Percentiles rank a stretch among this genome's conserved stretches.
phyloP scores from a whole-genome alignment of 2,329 filamentous ascomycete species.

The Talaromyces atroroseus region DNA sequence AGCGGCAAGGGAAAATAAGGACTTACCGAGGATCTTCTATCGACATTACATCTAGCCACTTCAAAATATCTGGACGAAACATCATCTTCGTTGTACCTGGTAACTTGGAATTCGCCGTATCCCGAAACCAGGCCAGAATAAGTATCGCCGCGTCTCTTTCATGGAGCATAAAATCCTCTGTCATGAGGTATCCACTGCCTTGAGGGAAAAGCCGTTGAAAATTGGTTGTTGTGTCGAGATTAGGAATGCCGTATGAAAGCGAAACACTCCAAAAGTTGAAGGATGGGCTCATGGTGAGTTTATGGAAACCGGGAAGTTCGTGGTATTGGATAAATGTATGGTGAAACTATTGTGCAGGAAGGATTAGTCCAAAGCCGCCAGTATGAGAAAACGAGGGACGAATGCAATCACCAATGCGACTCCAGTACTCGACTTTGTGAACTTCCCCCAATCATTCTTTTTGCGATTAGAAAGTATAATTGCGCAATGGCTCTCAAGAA shows the following conservation, averaged over 20 bases:
- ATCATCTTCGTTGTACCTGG: constrained; percentile 34
- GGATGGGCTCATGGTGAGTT: constrained; percentile 17
- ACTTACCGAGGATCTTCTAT: constrained; percentile 14
- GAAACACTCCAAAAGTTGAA: constrained; percentile 35
- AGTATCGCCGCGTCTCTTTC: constrained; percentile 25
- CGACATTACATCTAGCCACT: constrained; percentile 28
- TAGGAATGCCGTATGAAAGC: constrained; percentile 22
- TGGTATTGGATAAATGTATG: constrained; percentile 29
- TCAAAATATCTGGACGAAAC: constrained; percentile 31
- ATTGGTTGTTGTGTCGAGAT: constrained; percentile 19
- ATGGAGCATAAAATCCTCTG: constrained; percentile 34
- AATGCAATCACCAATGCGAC: constrained; percentile 32
- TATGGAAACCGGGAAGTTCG: constrained; percentile 22
- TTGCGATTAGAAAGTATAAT: constrained; percentile 27
- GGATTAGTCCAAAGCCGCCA: not conserved
- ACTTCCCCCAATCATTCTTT: constrained; percentile 32
- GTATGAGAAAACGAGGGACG: not conserved
- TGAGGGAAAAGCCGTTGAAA: constrained; percentile 35
- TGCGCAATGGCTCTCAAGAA: constrained; percentile 22
- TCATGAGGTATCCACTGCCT: constrained; percentile 35
- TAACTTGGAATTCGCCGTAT: constrained; percentile 17
- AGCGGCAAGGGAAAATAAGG: not conserved
- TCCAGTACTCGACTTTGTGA: constrained; percentile 24
- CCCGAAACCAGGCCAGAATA: constrained; percentile 34
- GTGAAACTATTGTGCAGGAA: constrained; percentile 27